phyloP scores from a whole-genome alignment of 495 filamentous ascomycete genomes.

The Cladorrhinum samala region DNA sequence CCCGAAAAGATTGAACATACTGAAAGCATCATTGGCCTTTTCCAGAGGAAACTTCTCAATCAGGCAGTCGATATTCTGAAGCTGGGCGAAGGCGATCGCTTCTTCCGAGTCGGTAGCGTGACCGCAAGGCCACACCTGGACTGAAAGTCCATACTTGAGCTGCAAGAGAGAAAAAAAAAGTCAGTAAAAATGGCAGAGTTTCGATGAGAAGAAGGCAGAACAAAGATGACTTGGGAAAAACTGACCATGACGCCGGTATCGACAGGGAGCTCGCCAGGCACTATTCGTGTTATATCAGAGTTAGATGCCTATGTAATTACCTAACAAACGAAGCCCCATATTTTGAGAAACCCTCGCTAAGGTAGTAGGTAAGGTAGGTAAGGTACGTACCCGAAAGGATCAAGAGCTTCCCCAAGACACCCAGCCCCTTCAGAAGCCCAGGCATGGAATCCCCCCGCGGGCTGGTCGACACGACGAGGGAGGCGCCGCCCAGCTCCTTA shows the following conservation, averaged over 20 bases:
- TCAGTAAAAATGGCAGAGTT: neutral
- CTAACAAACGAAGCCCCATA: neutral
- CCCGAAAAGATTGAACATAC: neutral
- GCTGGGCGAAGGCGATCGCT: slow-evolving; percentile 53
- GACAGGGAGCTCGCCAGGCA: slow-evolving; percentile 10
- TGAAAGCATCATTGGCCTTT: slow-evolving; percentile 26
- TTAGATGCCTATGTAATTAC: neutral
- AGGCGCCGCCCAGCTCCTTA: slow-evolving; percentile 54
- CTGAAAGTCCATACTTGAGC: slow-evolving; percentile 28
- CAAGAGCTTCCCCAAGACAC: slow-evolving; percentile 50
- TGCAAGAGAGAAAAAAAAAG: neutral
- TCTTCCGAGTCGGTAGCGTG: slow-evolving; percentile 61
- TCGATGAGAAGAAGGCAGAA: neutral
- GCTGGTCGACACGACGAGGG: slow-evolving; percentile 58
- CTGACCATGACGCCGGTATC: slow-evolving; percentile 3
- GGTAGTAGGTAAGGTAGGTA: too few species aligned
- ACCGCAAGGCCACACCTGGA: slow-evolving; percentile 59
- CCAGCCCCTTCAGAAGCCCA: slow-evolving; percentile 50
- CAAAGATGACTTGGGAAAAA: neutral
- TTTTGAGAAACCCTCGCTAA: too few species aligned
- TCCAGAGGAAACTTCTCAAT: slow-evolving; percentile 57
- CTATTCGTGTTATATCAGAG: neutral
- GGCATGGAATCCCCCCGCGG: slow-evolving; percentile 50
- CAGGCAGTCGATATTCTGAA: slow-evolving; percentile 54
- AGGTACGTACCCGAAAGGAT: slow-evolving; percentile 15